A percentile compares a stretch with the other conserved stretches of the same genome.
Evolutionary conservation across 179 eudicot species (phyloP).

Genomic region (Beta lomatogona): DNA sequence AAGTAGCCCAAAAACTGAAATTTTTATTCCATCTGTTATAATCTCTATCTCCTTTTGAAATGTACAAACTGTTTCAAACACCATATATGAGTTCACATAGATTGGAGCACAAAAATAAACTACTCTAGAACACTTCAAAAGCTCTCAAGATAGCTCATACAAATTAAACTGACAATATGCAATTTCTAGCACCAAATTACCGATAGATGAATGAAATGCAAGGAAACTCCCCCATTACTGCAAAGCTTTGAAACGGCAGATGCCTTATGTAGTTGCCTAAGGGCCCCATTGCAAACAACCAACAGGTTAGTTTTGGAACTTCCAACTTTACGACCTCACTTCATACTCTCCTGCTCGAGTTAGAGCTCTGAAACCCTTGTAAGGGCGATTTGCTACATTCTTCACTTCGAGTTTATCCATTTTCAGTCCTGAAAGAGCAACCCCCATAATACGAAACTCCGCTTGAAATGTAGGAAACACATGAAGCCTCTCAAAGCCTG

Average conservation of each 20-base stretch:
- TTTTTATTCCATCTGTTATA: not conserved
- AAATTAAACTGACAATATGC: not conserved
- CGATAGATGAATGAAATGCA: not conserved
- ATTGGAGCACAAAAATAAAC: not conserved
- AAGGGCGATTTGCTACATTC: slow-evolving; percentile 69
- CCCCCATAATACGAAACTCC: slow-evolving; percentile 79
- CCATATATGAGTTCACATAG: not conserved
- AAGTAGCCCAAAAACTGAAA: not conserved
- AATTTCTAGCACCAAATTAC: not conserved
- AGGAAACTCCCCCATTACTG: slow-evolving; percentile 1
- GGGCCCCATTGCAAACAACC: not conserved
- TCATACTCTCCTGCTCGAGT: slow-evolving; percentile 77
- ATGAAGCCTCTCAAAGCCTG: slow-evolving; percentile 66
- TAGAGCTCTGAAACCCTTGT: slow-evolving; percentile 88
- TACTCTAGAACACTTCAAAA: not conserved
- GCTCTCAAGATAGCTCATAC: not conserved
- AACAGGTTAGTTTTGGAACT: not conserved
- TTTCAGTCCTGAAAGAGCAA: slow-evolving; percentile 84
- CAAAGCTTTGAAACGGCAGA: slow-evolving; percentile 5
- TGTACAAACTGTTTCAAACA: not conserved
- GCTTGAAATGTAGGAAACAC: slow-evolving; percentile 80
- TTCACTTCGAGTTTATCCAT: slow-evolving; percentile 70
- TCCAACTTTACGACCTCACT: slow-evolving; percentile 57
- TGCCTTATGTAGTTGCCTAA: slow-evolving; percentile 3
- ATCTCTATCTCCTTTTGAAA: not conserved